These are phyloP conservation scores for Hypoxylon cercidicola DNA, from an alignment of 495 filamentous ascomycete species.

Conservation along the genomic window DNA sequence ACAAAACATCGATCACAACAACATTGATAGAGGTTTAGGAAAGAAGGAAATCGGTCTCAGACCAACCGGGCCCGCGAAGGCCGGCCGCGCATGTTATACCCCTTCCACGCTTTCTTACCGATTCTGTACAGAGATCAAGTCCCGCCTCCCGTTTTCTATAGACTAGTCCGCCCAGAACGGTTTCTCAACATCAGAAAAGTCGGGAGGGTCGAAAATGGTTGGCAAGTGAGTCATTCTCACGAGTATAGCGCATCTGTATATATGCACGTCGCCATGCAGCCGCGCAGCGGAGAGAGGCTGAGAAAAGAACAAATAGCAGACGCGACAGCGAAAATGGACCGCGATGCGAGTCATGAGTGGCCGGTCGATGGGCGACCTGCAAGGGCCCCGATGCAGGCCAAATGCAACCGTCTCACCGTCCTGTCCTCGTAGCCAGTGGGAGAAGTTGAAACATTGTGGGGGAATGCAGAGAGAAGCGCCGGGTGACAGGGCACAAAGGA, in stretches of 20 bases:
- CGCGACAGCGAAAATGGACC: constrained; percentile 41
- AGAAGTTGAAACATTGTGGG: constrained; percentile 39
- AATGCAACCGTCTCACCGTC: constrained; percentile 45
- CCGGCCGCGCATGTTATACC: constrained; percentile 46
- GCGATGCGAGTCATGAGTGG: constrained; percentile 46
- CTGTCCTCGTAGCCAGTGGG: constrained; percentile 37
- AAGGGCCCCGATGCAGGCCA: constrained; percentile 39
- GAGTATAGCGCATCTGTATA: constrained; percentile 39
- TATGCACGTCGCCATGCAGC: constrained; percentile 46
- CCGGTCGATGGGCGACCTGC: constrained; percentile 33
- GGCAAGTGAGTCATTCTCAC: constrained; percentile 47
- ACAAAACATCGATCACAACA: constrained; percentile 19
- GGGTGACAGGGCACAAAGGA: constrained; percentile 18
- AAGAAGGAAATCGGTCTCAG: constrained; percentile 38
- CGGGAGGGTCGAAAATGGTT: constrained; percentile 43
- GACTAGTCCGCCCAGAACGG: constrained; percentile 18
- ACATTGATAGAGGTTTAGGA: constrained; percentile 34
- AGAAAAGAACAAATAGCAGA: constrained; percentile 38
- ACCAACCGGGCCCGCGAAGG: constrained; percentile 39
- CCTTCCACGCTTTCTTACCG: constrained; percentile 24
- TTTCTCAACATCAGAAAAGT: constrained; percentile 42
- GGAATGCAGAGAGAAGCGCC: constrained; percentile 35
- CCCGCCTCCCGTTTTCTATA: constrained; percentile 33
- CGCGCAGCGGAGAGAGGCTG: constrained; percentile 35
- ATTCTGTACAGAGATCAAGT: constrained; percentile 14